Conservation (phyloP, 306 rosid species). For the Ochetophila trinervis region DNA sequence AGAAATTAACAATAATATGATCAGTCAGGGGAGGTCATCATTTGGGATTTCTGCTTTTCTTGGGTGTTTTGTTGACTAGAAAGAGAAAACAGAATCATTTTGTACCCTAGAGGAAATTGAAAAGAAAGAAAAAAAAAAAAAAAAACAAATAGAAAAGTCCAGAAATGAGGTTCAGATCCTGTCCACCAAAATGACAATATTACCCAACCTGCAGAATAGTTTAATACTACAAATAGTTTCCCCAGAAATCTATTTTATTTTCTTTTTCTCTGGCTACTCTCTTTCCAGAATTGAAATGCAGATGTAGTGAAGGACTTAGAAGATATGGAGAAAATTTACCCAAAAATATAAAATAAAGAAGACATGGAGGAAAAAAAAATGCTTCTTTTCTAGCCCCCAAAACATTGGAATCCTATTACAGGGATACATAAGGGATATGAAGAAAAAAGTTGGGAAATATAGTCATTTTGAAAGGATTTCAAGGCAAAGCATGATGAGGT, state of each 20-base stretch:
- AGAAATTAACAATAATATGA: background rate
- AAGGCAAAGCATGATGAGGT: background rate
- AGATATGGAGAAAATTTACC: too few relatives aligned
- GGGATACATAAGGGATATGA: background rate
- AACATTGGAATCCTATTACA: background rate
- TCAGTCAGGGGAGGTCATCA: slow-evolving; percentile 28
- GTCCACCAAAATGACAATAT: slow-evolving; percentile 3
- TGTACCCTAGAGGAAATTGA: slow-evolving; percentile 18
- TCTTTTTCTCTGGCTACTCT: too few relatives aligned
- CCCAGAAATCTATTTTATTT: too few relatives aligned
- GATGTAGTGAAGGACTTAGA: too few relatives aligned
- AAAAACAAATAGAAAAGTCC: slow-evolving; percentile 12
- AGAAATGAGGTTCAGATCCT: slow-evolving; percentile 3
- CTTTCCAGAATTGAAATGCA: too few relatives aligned
- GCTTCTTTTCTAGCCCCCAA: too few relatives aligned
- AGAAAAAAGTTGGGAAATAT: background rate
- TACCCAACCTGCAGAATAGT: slow-evolving; percentile 1
- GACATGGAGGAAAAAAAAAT: too few relatives aligned
- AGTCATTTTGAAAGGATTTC: background rate
- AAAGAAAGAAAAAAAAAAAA: slow-evolving; percentile 3
- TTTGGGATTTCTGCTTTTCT: slow-evolving; percentile 32
- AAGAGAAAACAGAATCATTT: slow-evolving; percentile 41
- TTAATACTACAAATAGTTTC: background rate
- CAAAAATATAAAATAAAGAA: too few relatives aligned
- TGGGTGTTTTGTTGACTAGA: slow-evolving; percentile 41